Percentiles rank a stretch among this genome's conserved stretches.
phyloP scores from a whole-genome alignment of 2,329 filamentous ascomycete species.

The Xylaria sp. region DNA sequence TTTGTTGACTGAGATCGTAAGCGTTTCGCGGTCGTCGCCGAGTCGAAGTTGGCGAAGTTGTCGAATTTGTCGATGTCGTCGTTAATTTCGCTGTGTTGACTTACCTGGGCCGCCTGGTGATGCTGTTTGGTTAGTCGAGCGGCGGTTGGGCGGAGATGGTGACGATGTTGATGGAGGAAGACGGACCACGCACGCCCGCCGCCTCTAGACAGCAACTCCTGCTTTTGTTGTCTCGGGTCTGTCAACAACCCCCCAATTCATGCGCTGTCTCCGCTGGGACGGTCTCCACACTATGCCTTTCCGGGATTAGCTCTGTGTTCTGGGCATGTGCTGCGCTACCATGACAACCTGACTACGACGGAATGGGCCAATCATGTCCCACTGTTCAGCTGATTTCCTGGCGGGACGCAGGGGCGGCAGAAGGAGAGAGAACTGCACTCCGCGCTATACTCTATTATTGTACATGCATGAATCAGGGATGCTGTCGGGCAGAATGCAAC shows the following conservation, averaged over 20 bases:
- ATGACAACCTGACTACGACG: conserved; percentile 43
- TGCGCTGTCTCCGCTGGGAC: conserved; percentile 44
- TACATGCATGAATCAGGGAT: background rate
- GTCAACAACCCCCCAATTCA: conserved; percentile 43
- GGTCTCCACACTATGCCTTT: conserved; percentile 36
- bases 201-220: conserved; percentile 29
- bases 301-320: conserved; percentile 33
- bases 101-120: conserved; percentile 28
- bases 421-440: conserved; percentile 12
- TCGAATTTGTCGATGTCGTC: conserved; percentile 5
- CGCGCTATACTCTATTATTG: background rate
- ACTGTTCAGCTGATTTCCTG: conserved; percentile 3
- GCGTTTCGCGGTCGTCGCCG: conserved; percentile 6
- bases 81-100: conserved; percentile 20
- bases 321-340: conserved; percentile 47
- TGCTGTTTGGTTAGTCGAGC: conserved; percentile 36
- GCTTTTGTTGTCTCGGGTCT: conserved; percentile 38
- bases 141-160: conserved; percentile 30
- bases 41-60: conserved; percentile 16
- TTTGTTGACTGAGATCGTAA: conserved; percentile 19
- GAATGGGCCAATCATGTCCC: conserved; percentile 23
- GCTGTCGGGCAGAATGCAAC: conserved; percentile 7
- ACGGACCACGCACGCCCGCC: conserved; percentile 25
- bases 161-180: conserved; percentile 38
- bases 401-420: background rate